phyloP scores from a whole-genome alignment of 1,284 basidiomycete species.

The Austroboletus sp. region DNA sequence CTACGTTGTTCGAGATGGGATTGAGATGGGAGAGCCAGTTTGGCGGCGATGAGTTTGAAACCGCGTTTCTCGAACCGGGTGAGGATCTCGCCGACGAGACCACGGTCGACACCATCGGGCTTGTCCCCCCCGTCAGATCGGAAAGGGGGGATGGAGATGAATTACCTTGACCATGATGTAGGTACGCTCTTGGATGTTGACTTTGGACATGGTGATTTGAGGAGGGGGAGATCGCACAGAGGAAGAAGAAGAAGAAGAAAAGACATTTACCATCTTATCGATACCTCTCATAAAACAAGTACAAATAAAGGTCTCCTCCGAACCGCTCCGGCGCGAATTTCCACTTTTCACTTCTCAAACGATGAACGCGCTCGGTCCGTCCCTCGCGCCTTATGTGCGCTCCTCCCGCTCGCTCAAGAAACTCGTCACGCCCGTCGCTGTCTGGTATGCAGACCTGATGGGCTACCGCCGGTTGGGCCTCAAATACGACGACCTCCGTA shows the following conservation, averaged over 20 bases:
- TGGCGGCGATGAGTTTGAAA: conserved; percentile 88
- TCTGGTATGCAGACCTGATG: conserved; percentile 75
- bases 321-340: conserved; percentile 13
- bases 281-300: conserved; percentile 27
- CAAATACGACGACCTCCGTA: conserved; percentile 90
- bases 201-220: neutral
- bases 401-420: conserved; percentile 61
- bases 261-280: no score
- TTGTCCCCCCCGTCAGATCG: conserved; percentile 31
- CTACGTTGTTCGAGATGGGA: conserved; percentile 86
- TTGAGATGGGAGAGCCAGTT: conserved; percentile 70
- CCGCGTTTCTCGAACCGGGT: conserved; percentile 90
- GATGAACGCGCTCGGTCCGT: conserved; percentile 68
- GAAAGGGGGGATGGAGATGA: neutral
- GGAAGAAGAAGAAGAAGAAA: no score
- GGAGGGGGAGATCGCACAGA: neutral
- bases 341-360: neutral
- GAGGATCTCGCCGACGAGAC: conserved; percentile 91
- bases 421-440: conserved; percentile 73
- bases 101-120: conserved; percentile 96
- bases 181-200: conserved; percentile 57
- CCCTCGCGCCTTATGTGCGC: conserved; percentile 73
- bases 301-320: conserved; percentile 32
- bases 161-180: conserved; percentile 86
- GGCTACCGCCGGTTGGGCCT: conserved; percentile 89